phyloP scores from a whole-genome alignment of 371 early-diverging fungal species.

The Rhizomucor pusillus region DNA sequence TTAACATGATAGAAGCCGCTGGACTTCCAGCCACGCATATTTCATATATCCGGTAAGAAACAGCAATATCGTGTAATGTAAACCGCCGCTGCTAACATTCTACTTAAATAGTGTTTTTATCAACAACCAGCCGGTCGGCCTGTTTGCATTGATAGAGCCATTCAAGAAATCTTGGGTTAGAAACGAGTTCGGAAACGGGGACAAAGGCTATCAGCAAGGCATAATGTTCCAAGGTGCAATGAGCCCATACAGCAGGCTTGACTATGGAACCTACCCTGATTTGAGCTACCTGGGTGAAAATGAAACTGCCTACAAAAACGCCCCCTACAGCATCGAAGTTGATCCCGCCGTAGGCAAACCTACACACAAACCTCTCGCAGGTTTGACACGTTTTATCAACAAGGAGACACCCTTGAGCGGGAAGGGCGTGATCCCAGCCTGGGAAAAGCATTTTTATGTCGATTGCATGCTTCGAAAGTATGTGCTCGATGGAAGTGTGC shows the following conservation, averaged over 20 bases:
- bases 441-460: slow-evolving; percentile 21
- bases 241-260: background rate
- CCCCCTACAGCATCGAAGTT: slow-evolving; percentile 17
- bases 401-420: slow-evolving; percentile 14
- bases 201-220: slow-evolving; percentile 14
- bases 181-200: slow-evolving; percentile 18
- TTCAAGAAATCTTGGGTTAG: slow-evolving; percentile 21
- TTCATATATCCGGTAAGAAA: slow-evolving; percentile 13
- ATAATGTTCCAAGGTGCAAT: slow-evolving; percentile 15
- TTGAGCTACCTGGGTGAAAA: slow-evolving; percentile 21
- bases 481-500: background rate
- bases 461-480: slow-evolving; percentile 28
- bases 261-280: slow-evolving; percentile 5
- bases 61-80: background rate
- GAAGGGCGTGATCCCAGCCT: slow-evolving; percentile 8
- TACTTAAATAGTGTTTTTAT: slow-evolving; percentile 21
- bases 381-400: slow-evolving; percentile 17
- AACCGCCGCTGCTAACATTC: too few species aligned
- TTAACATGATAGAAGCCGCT: slow-evolving; percentile 9
- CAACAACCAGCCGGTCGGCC: slow-evolving; percentile 17
- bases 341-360: slow-evolving; percentile 12
- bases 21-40: slow-evolving; percentile 14
- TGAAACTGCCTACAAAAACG: slow-evolving; percentile 11
- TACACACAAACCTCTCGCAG: slow-evolving; percentile 11
- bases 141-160: slow-evolving; percentile 20